Evolutionary conservation across 2,329 filamentous ascomycete species (phyloP).

Genomic region (Nemania abortiva): DNA sequence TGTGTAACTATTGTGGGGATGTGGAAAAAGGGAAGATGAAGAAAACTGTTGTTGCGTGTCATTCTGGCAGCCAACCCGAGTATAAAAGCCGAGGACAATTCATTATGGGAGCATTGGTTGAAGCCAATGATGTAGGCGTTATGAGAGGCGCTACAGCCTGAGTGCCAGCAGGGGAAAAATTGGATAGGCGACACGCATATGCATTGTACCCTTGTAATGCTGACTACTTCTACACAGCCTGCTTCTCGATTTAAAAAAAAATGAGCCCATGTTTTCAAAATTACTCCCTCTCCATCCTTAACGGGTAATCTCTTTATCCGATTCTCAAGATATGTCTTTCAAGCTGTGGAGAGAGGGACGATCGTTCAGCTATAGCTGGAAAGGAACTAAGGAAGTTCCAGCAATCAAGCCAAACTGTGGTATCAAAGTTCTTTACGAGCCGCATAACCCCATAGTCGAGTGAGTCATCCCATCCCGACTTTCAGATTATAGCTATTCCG

Average conservation of each 20-base stretch:
- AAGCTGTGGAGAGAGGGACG: slow-evolving; percentile 20
- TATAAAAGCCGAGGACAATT: slow-evolving; percentile 2
- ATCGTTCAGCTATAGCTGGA: slow-evolving; percentile 26
- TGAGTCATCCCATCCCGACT: slow-evolving; percentile 8
- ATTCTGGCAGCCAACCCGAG: neutral
- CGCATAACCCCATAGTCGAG: slow-evolving; percentile 14
- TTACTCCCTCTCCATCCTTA: neutral
- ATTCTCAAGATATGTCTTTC: slow-evolving; percentile 14
- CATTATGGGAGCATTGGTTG: slow-evolving; percentile 3
- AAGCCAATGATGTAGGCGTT: neutral
- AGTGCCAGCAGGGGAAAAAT: neutral
- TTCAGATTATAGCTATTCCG: neutral
- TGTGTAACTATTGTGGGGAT: slow-evolving; percentile 8
- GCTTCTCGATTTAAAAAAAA: too few relatives aligned
- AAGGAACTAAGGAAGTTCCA: neutral
- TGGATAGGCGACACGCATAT: neutral
- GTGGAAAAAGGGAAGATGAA: neutral
- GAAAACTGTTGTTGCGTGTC: neutral
- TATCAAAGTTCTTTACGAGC: slow-evolving; percentile 21
- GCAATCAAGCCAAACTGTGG: slow-evolving; percentile 12
- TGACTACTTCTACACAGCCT: slow-evolving; percentile 3
- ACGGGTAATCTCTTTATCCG: neutral
- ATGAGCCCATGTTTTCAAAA: too few relatives aligned
- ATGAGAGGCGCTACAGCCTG: neutral
- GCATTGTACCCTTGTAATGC: slow-evolving; percentile 9